phyloP scores from a whole-genome alignment of 1,284 basidiomycete species.

The Rhodotorula sp. region DNA sequence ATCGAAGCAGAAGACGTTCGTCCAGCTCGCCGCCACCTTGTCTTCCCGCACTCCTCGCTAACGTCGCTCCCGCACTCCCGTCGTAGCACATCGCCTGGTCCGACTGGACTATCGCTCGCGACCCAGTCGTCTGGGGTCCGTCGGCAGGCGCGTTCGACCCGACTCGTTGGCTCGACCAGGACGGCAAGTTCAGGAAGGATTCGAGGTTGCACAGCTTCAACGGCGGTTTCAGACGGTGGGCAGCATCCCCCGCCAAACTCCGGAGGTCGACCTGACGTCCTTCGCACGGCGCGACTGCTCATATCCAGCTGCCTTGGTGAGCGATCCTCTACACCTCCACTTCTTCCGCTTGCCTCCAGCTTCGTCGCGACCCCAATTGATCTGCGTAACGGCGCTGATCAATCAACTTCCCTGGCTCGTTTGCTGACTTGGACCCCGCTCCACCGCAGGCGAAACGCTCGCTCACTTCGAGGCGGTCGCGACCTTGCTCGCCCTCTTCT shows the following conservation, averaged over 20 bases:
- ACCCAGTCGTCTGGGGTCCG: slow-evolving; percentile 29
- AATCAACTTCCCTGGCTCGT: too few species aligned
- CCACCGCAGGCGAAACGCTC: not conserved
- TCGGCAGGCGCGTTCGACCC: slow-evolving; percentile 32
- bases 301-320: slow-evolving; percentile 11
- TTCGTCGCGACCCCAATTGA: too few species aligned
- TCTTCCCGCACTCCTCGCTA: not conserved
- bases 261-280: not conserved
- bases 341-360: too few species aligned
- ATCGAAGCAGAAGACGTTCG: slow-evolving; percentile 28
- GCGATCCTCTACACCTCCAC: not conserved
- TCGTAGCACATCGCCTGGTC: slow-evolving; percentile 9
- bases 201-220: slow-evolving; percentile 4
- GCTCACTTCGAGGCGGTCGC: not conserved
- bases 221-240: not conserved
- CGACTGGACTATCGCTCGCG: slow-evolving; percentile 32
- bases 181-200: slow-evolving; percentile 16
- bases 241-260: not conserved
- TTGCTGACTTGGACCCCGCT: too few species aligned
- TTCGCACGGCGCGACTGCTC: not conserved
- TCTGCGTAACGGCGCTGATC: too few species aligned
- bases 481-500: slow-evolving; percentile 11
- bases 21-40: not conserved
- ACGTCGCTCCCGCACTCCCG: too few species aligned
- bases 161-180: slow-evolving; percentile 33